Evolutionary conservation across 1,139 yeast genomes (phyloP).

Genomic region (Diutina sp.): DNA sequence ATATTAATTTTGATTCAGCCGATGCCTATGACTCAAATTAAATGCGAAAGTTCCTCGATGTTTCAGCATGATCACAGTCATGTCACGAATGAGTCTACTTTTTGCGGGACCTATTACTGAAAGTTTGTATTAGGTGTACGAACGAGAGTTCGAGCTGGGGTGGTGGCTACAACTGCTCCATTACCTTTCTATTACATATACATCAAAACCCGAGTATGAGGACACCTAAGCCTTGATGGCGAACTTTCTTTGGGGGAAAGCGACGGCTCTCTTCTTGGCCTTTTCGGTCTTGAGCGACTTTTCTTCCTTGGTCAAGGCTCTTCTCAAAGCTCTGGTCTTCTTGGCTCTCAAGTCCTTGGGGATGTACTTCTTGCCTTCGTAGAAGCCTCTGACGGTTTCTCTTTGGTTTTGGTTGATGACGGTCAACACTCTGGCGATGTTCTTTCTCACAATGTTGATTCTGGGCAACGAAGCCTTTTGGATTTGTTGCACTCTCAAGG

Average conservation of each 20-base stretch:
- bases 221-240: constrained; percentile 88
- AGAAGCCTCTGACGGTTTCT: constrained; percentile 88
- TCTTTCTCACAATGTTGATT: constrained; percentile 94
- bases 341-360: constrained; percentile 99
- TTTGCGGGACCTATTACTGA: neutral
- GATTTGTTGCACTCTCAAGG: constrained; percentile 92
- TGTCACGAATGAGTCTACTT: no score
- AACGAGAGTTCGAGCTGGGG: neutral
- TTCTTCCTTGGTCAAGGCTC: constrained; percentile 86
- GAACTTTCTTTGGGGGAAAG: constrained; percentile 97
- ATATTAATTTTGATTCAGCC: constrained; percentile 3
- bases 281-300: constrained; percentile 71
- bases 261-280: constrained; percentile 83
- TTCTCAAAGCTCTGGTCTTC: constrained; percentile 99
- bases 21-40: no score
- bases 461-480: constrained; percentile 87
- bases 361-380: constrained; percentile 91
- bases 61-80: no score
- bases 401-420: constrained; percentile 96
- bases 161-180: neutral
- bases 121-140: neutral
- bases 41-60: no score
- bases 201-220: constrained; percentile 2
- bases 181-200: constrained; percentile 3
- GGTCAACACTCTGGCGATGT: constrained; percentile 97